Conservation (phyloP, 805 yeast genomes). For the Sugiyamaella smithiae region DNA sequence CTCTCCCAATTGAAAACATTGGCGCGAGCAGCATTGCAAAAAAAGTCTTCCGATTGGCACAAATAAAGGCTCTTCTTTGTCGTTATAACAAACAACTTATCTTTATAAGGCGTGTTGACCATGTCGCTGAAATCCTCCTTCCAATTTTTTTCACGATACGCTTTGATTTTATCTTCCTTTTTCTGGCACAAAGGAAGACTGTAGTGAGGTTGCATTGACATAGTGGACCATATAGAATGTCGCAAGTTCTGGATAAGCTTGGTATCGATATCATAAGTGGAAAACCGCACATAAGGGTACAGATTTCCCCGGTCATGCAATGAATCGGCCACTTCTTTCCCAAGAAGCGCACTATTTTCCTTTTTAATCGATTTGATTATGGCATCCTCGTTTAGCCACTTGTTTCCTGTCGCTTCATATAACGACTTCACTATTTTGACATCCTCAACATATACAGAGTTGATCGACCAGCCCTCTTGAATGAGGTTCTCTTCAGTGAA, state of each 20-base stretch:
- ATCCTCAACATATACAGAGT: conserved; percentile 37
- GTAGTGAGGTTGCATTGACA: conserved; percentile 17
- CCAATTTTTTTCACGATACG: conserved; percentile 10
- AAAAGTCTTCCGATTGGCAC: conserved; percentile 44
- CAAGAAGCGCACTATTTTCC: conserved; percentile 10
- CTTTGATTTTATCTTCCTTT: conserved; percentile 7
- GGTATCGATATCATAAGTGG: conserved; percentile 22
- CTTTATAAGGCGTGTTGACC: conserved; percentile 28
- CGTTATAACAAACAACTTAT: conserved; percentile 42
- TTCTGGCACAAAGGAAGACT: conserved; percentile 19
- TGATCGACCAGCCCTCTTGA: conserved; percentile 56
- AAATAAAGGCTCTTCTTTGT: conserved; percentile 46
- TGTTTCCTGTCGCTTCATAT: conserved; percentile 49
- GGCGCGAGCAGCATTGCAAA: conserved; percentile 48
- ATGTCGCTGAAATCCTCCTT: conserved; percentile 5
- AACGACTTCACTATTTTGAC: conserved; percentile 52
- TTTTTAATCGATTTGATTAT: conserved; percentile 13
- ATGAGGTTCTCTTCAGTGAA: conserved; percentile 28
- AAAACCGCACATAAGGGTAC: conserved; percentile 23
- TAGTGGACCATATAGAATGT: conserved; percentile 14
- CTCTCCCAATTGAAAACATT: conserved; percentile 40
- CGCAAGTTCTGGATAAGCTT: conserved; percentile 11
- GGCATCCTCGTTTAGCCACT: conserved; percentile 35
- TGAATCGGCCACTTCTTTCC: neutral
- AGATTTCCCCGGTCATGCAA: neutral